Evolutionary conservation across 225 moss, liverwort and hornwort species (phyloP).

Genomic region (Ulota crispa): DNA sequence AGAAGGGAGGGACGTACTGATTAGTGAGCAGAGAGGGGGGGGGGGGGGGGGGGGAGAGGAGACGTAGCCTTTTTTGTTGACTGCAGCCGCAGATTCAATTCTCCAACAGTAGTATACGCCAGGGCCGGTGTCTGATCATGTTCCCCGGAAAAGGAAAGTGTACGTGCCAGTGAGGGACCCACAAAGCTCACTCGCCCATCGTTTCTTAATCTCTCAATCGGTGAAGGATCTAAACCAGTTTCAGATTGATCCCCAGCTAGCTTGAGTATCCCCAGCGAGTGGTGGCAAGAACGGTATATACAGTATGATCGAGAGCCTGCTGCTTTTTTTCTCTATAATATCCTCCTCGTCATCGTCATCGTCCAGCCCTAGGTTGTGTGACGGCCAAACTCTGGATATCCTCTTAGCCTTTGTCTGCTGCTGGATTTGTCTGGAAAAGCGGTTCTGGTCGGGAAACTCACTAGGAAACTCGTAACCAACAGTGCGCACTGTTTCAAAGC

Average conservation of each 20-base stretch:
- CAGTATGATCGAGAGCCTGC: neutral
- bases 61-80: slow-evolving; percentile 15
- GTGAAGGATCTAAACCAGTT: slow-evolving; percentile 13
- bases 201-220: neutral
- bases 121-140: neutral
- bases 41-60: no score
- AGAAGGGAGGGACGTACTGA: neutral
- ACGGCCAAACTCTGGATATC: slow-evolving; percentile 15
- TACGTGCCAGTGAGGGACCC: neutral
- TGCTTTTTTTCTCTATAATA: neutral
- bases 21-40: neutral
- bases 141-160: neutral
- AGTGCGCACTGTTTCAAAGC: neutral
- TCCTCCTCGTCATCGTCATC: neutral
- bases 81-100: slow-evolving; percentile 10
- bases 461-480: slow-evolving; percentile 10
- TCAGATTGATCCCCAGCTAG: neutral
- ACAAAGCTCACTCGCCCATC: neutral
- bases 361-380: neutral
- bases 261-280: neutral
- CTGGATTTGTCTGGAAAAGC: slow-evolving; percentile 11
- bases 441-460: slow-evolving; percentile 27
- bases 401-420: neutral
- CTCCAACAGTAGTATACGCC: neutral
- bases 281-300: neutral